Evolutionary conservation across 805 yeast genomes (phyloP).

Genomic region (Hanseniaspora lindneri): DNA sequence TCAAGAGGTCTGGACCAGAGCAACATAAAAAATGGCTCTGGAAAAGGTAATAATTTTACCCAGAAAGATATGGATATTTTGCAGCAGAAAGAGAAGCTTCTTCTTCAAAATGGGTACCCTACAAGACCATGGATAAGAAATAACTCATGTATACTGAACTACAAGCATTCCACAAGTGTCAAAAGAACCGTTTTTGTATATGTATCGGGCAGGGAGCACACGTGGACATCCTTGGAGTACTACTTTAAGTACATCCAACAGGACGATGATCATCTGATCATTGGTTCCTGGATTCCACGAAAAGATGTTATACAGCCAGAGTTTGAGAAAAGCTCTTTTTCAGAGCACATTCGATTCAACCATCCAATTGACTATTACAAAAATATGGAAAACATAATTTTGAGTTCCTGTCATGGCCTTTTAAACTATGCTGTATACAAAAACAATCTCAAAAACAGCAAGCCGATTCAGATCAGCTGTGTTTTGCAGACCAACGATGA

Average conservation of each 20-base stretch:
- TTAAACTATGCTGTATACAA: slow-evolving; percentile 10
- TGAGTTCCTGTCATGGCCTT: slow-evolving; percentile 13
- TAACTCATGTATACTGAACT: slow-evolving; percentile 10
- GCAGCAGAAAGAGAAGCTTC: slow-evolving; percentile 19
- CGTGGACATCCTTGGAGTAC: slow-evolving; percentile 72
- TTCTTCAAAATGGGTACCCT: slow-evolving; percentile 25
- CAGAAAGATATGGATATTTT: neutral
- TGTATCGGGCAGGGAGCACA: slow-evolving; percentile 52
- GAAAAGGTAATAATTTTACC: slow-evolving; percentile 10
- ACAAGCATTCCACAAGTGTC: neutral
- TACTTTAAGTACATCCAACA: slow-evolving; percentile 41
- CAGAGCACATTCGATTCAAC: neutral
- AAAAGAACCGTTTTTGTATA: slow-evolving; percentile 45
- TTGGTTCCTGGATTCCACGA: slow-evolving; percentile 41
- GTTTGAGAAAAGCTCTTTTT: slow-evolving; percentile 21
- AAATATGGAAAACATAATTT: slow-evolving; percentile 1
- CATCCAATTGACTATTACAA: neutral
- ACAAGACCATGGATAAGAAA: slow-evolving; percentile 24
- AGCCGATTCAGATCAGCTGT: slow-evolving; percentile 25
- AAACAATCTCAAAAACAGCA: slow-evolving; percentile 15
- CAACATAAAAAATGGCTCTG: neutral
- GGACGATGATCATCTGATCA: slow-evolving; percentile 54
- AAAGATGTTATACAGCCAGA: slow-evolving; percentile 11
- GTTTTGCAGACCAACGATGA: slow-evolving; percentile 26
- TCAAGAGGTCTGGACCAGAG: slow-evolving; percentile 18